Conservation (phyloP, 2,329 filamentous ascomycete genomes). For the Pseudogymnoascus sp. region DNA sequence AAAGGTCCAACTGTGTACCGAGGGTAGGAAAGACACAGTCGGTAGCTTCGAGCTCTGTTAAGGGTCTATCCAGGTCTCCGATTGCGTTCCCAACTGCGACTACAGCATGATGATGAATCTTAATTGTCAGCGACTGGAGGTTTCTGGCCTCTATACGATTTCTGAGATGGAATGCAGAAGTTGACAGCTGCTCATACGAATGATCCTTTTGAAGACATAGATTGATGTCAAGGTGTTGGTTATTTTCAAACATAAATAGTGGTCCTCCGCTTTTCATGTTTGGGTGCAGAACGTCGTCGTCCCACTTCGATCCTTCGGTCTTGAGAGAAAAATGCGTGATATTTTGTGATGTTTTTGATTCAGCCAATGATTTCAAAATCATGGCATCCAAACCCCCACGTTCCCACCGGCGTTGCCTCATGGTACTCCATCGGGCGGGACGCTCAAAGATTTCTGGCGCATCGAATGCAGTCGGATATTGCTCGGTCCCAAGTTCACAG, state of each 20-base stretch:
- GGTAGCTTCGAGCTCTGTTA: too few relatives aligned
- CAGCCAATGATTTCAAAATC: not conserved
- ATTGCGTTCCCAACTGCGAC: not conserved
- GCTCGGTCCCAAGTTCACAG: not conserved
- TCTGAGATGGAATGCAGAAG: not conserved
- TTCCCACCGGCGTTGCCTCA: not conserved
- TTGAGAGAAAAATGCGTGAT: not conserved
- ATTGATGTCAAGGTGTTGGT: not conserved
- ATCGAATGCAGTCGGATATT: not conserved
- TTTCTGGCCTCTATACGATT: not conserved
- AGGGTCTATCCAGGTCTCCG: not conserved
- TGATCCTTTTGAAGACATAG: not conserved
- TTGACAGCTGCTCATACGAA: not conserved
- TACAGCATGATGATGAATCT: not conserved
- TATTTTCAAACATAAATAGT: not conserved
- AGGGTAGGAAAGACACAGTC: not conserved
- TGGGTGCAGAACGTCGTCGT: not conserved
- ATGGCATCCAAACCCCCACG: not conserved
- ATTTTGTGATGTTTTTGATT: not conserved
- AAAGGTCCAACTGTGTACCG: not conserved
- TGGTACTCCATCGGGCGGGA: not conserved
- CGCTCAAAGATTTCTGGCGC: not conserved
- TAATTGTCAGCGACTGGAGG: not conserved
- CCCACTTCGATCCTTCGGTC: not conserved
- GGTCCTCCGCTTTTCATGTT: not conserved